Evolutionary conservation across 345 rosid genomes (phyloP).

Genomic region (Melaleuca quinquenervia): DNA sequence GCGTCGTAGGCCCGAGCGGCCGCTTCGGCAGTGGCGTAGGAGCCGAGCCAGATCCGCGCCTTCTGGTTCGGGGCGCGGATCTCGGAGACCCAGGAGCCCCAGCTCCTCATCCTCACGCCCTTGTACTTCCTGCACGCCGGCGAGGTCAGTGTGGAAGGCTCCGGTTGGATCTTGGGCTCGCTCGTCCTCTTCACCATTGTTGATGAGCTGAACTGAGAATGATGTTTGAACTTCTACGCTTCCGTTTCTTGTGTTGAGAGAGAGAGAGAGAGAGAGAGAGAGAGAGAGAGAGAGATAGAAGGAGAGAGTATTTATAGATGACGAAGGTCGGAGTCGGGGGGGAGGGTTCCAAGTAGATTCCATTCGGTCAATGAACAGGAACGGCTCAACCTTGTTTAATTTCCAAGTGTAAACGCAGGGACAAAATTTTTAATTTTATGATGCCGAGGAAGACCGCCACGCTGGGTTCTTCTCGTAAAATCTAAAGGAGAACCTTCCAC

Average conservation of each 20-base stretch:
- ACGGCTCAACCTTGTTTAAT: not conserved
- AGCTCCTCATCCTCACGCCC: slow-evolving; percentile 97
- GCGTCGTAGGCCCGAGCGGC: slow-evolving; percentile 99
- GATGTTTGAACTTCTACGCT: not conserved
- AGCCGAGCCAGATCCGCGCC: slow-evolving; percentile 95
- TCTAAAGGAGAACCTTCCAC: not conserved
- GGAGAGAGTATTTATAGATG: not conserved
- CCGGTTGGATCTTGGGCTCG: not conserved
- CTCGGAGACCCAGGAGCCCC: slow-evolving; percentile 99
- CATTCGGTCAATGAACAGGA: not conserved
- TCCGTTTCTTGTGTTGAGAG: not conserved
- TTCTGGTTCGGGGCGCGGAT: slow-evolving; percentile 96
- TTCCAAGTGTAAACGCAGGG: not conserved
- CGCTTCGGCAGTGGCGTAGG: slow-evolving; percentile 89
- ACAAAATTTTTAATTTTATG: not conserved
- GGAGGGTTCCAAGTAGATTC: not conserved
- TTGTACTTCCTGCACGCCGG: slow-evolving; percentile 45
- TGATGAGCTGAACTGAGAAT: not conserved
- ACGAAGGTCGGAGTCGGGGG: not conserved
- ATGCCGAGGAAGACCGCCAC: not conserved
- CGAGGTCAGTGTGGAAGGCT: not conserved
- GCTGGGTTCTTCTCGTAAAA: not conserved
- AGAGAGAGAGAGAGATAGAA: not conserved
- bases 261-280: not conserved
- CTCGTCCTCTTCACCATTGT: not conserved